phyloP scores from a whole-genome alignment of 2,329 filamentous ascomycete species.

The Aureobasidium sp. region DNA sequence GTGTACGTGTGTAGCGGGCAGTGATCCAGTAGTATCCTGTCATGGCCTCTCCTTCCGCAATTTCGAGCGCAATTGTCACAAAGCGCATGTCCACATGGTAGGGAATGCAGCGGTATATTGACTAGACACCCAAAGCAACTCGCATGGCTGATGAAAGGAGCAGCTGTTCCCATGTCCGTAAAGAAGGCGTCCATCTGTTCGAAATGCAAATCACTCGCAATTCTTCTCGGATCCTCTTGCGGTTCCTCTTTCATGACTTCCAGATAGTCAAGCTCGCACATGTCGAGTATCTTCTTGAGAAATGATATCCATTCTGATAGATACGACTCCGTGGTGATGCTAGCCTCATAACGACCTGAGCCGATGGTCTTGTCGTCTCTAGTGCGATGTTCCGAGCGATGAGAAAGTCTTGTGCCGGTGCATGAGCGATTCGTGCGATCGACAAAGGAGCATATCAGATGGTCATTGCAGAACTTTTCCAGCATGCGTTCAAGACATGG shows the following conservation, averaged over 20 bases:
- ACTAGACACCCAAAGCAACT: slow-evolving; percentile 44
- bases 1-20: slow-evolving; percentile 30
- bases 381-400: neutral
- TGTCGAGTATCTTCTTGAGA: neutral
- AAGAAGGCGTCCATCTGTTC: neutral
- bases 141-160: slow-evolving; percentile 35
- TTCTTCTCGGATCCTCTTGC: neutral
- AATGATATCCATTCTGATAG: neutral
- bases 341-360: neutral
- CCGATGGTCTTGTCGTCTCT: neutral
- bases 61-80: slow-evolving; percentile 36
- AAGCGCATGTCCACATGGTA: slow-evolving; percentile 43
- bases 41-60: slow-evolving; percentile 26
- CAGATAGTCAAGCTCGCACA: neutral
- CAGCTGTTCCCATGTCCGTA: slow-evolving; percentile 17
- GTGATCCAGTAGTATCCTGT: slow-evolving; percentile 23
- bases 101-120: slow-evolving; percentile 36
- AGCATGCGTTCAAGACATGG: slow-evolving; percentile 29
- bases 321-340: neutral
- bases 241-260: neutral
- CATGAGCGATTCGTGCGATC: neutral
- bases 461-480: slow-evolving; percentile 34
- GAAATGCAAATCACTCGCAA: neutral
- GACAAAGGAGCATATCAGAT: slow-evolving; percentile 15
- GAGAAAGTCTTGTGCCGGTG: neutral